Conservation (phyloP, 495 filamentous ascomycete species). For the Delitschia confertaspora region DNA sequence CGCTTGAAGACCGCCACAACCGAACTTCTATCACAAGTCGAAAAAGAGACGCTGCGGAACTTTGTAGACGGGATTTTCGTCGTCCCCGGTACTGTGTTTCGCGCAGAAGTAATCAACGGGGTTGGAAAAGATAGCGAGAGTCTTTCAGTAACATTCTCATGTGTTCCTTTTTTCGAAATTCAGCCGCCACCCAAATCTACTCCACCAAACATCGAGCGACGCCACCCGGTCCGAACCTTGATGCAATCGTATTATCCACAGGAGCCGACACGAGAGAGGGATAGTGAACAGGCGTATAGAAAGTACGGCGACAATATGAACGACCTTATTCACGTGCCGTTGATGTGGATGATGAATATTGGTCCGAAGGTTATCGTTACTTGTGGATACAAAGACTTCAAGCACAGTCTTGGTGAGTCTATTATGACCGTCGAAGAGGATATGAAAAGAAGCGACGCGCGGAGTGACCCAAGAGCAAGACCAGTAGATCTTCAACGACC, state of each 20-base stretch:
- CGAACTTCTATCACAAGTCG: conserved; percentile 15
- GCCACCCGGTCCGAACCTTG: conserved; percentile 13
- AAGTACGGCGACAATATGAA: conserved; percentile 9
- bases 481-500: neutral
- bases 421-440: conserved; percentile 14
- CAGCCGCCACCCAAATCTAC: conserved; percentile 4
- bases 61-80: conserved; percentile 21
- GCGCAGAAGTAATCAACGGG: neutral
- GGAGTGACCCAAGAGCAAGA: neutral
- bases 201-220: neutral
- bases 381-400: conserved; percentile 10
- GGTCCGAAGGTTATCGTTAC: conserved; percentile 13
- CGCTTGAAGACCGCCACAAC: neutral
- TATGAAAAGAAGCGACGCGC: conserved; percentile 4
- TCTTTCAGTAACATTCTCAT: conserved; percentile 20
- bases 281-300: conserved; percentile 20
- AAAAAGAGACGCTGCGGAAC: conserved; percentile 14
- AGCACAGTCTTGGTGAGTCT: conserved; percentile 14
- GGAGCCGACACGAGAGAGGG: conserved; percentile 14
- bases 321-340: conserved; percentile 17
- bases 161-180: conserved; percentile 16
- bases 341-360: conserved; percentile 20
- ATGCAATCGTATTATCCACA: conserved; percentile 25
- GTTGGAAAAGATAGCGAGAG: conserved; percentile 5
- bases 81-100: conserved; percentile 20